Evolutionary conservation across 441 rosid species (phyloP), one percentile per base, ranked within the genome.

Genomic region (Manihot esculenta): DNA sequence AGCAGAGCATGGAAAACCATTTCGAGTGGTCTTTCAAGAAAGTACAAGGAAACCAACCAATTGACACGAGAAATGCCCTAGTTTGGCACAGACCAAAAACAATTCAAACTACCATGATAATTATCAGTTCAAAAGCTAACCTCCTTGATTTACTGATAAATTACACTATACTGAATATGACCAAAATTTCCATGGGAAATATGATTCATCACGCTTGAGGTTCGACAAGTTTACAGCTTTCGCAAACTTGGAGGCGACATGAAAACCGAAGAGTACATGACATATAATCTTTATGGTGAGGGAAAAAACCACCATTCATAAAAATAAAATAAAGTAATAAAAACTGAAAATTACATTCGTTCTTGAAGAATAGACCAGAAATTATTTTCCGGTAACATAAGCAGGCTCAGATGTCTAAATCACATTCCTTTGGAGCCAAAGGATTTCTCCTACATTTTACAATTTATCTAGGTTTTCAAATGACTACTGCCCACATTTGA

Each of bases 321-420:
- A 7, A 23, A 10, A 35, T 2, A 35, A 35, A n/a, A n/a, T n/a
- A n/a, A n/a, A n/a, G 5, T 2, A 35, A 2, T 35, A 35, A 44
- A 63, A 53, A 23, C 26, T 54, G 27, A 54, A 23, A 27, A 14
- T 64, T 47, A 14, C 15, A 47, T 24, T 45, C 55, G 26, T 10
- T 27, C 23, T 64, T 26, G 15, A 50, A 24, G 54, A 64, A 64
- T n/a, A n/a, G n/a, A n/a, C n/a, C n/a, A n/a, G n/a, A n/a, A n/a
- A n/a, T n/a, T n/a, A n/a, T n/a, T n/a, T 15, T 33, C 9, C 7
- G 1, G 42, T 8, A 10, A 63, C 21, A 64, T 9, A 24, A 54
- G 41, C 14, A 21, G 33, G 6, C 24, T 4, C 10, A 5, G n/a
- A 11, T 50, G 24, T 50, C 55, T 50, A 8, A 23, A 21, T 21